Evolutionary conservation across 768 basidiomycete species (phyloP), one percentile per base, ranked within the genome.

Genomic region (Naganishia antarctica): DNA sequence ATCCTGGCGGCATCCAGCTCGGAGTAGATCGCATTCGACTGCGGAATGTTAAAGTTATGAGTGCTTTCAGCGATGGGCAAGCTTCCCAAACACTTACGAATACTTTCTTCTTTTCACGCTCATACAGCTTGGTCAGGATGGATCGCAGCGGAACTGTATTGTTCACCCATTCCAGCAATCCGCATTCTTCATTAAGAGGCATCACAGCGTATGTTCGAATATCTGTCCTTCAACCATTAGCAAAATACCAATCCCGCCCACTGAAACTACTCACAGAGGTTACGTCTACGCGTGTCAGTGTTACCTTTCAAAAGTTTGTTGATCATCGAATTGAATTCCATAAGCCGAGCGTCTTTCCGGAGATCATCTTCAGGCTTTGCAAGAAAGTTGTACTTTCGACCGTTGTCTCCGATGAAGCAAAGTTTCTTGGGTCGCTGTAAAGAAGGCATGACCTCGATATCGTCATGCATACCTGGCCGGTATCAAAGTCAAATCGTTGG

Each of bases 161-260:
- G 0, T 88, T 89, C 3, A 99, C 96, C 96, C 96, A 99, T 84
- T 99, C 91, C 62, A 98, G 91, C 51, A 98, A 85, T 0, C 96
- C 96, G 71, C 93, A 97, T 69, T 94, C 91, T 70, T 98, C 94
- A 73, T 96, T 97, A 67, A 99, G 82, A 5, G 93, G 90, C 28
- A 96, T 87, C n/a, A 98, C 91, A n/a, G 91, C 90, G 72, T 98
- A 99, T 2, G 96, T 98, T 26, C 94, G 86, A 64, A 99, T 91
- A 74, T 88, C 94, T 93, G 66, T 3, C 9, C 15, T 7, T 45
- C 32, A n/a, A 16, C 7, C 13, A 2, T 32, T 16, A 31, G 12
- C 11, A 60, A 28, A 34, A 3, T 3, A 4, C 51, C 5, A 9
- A 9, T 16, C 2, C 25, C 28, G 5, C 16, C 34, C 23, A 21